Evolutionary conservation across 2,329 filamentous ascomycete species (phyloP), one percentile per base, ranked within the genome.

Genomic region (Sporothrix luriei): DNA sequence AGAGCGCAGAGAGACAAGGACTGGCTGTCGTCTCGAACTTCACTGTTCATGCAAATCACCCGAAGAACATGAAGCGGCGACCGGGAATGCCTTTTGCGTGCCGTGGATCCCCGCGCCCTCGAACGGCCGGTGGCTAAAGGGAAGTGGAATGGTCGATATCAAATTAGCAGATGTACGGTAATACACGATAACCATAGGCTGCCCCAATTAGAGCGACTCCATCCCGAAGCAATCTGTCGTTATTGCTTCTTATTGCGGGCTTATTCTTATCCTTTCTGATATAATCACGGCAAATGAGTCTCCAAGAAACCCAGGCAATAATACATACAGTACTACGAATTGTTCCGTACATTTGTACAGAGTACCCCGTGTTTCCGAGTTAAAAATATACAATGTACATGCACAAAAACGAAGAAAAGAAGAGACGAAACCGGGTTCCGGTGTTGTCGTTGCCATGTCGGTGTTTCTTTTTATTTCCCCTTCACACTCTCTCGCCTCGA

Each of bases 351-450:
- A 13, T 62, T 62, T 48, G n/a, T 48, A 24, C 40, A 33, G 9
- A 33, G 40, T 43, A 43, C 11, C 40, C 40, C 40, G 11, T 13
- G 40, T 43, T 16, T 49, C 7, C 9, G 46, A 38, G 46, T 33
- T 55, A 52, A 40, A 59, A 40, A 33, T 48, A 33, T n/a, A 65
- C 43, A 48, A 13, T 19, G 61, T 48, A 26, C 26, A 65, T 49
- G 46, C 19, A 21, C 26, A 26, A 38, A 40, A 38, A 38, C 33
- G 19, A 65, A 33, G 2, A 51, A 59, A 48, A 59, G 65, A 48
- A 19, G 66, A 68, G 67, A 68, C 55, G 67, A 62, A 68, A 68
- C 67, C 67, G 55, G 67, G 67, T 62, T 68, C 67, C 66, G 66
- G 43, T 14, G 21, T 46, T 33, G 33, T 57, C 19, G 66, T 16